Evolutionary conservation across 176 grass and related monocot species (phyloP).

Genomic region (Elaeis guineensis): DNA sequence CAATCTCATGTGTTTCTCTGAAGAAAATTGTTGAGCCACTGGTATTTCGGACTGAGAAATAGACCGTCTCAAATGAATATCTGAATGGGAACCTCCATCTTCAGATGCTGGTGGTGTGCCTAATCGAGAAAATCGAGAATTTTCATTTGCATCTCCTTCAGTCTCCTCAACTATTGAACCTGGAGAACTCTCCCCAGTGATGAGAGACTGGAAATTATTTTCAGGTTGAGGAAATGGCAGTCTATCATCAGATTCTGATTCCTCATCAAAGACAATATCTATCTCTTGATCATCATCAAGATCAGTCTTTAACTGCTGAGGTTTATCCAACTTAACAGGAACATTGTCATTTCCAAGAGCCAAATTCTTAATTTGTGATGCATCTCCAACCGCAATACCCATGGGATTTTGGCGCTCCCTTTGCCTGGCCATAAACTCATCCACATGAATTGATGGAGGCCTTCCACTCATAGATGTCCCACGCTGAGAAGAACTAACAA

Average conservation of each 20-base stretch:
- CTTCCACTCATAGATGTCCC: slow-evolving; percentile 54
- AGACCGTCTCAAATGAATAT: slow-evolving; percentile 10
- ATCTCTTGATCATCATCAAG: slow-evolving; percentile 87
- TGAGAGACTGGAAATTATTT: slow-evolving; percentile 64
- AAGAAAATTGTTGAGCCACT: slow-evolving; percentile 26
- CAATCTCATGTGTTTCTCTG: slow-evolving; percentile 28
- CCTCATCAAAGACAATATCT: slow-evolving; percentile 87
- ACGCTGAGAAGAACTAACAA: slow-evolving; percentile 57
- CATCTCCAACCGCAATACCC: slow-evolving; percentile 37
- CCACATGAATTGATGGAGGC: slow-evolving; percentile 98
- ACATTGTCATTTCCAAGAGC: slow-evolving; percentile 45
- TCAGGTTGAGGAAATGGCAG: slow-evolving; percentile 85
- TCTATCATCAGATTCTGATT: slow-evolving; percentile 84
- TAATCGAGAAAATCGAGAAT: slow-evolving; percentile 29
- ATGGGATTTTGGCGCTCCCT: slow-evolving; percentile 75
- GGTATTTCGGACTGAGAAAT: slow-evolving; percentile 17
- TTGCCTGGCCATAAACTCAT: slow-evolving; percentile 95
- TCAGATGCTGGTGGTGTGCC: slow-evolving; percentile 14
- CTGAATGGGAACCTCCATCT: slow-evolving; percentile 21
- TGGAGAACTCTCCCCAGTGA: slow-evolving; percentile 83
- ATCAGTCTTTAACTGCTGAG: slow-evolving; percentile 50
- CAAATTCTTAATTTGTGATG: slow-evolving; percentile 38
- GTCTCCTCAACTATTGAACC: slow-evolving; percentile 40
- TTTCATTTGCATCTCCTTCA: slow-evolving; percentile 43
- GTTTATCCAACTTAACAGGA: slow-evolving; percentile 40